phyloP scores from a whole-genome alignment of 805 yeast species.

The Pichia membranifaciens region DNA sequence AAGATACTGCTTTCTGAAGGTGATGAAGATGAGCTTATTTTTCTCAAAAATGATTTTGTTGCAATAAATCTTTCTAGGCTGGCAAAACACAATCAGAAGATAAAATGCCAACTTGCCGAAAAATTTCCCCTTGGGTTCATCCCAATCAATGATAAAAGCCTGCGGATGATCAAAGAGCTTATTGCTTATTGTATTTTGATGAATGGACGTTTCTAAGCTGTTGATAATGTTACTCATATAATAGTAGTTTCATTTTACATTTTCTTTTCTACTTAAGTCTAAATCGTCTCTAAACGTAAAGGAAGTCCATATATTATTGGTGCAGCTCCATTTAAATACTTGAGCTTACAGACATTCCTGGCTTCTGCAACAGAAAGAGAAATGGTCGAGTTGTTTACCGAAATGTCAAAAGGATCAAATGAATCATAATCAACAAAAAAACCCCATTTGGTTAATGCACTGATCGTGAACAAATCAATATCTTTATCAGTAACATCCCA shows the following conservation, averaged over 20 bases:
- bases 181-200: not conserved
- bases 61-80: not conserved
- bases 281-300: constrained; percentile 25
- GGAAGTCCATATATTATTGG: constrained; percentile 91
- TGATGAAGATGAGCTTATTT: not conserved
- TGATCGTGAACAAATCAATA: constrained; percentile 68
- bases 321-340: constrained; percentile 84
- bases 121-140: not conserved
- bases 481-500: constrained; percentile 99
- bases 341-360: constrained; percentile 62
- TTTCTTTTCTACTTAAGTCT: not conserved
- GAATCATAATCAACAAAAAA: constrained; percentile 33
- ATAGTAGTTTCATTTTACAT: too few relatives aligned
- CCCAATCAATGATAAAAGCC: not conserved
- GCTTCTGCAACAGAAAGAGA: constrained; percentile 56
- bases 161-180: not conserved
- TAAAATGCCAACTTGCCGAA: not conserved
- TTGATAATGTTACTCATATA: too few relatives aligned
- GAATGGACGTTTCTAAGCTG: not conserved
- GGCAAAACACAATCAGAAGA: not conserved
- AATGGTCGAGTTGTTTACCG: constrained; percentile 27
- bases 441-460: constrained; percentile 64
- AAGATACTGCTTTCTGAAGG: too few relatives aligned
- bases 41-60: not conserved
- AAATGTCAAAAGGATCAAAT: constrained; percentile 18